Percentiles rank a stretch among this genome's conserved stretches.
Conservation (phyloP, 192 early-diverging fungal genomes). For the Backusella parvicylindrica region DNA sequence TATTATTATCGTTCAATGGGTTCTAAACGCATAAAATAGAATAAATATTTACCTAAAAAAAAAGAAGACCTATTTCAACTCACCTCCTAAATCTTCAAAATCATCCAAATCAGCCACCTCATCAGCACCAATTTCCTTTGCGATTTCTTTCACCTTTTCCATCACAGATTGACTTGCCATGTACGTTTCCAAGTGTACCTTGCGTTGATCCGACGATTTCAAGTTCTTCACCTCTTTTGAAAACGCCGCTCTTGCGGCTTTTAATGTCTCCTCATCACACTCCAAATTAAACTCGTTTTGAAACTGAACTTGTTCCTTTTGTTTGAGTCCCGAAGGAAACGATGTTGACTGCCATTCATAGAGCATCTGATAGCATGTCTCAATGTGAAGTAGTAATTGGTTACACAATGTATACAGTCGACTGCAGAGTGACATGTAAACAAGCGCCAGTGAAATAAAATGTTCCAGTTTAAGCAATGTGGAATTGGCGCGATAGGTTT, state of each 20-base stretch:
- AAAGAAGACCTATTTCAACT: too few species aligned
- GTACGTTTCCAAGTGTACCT: slow-evolving; percentile 18
- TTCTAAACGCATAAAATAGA: not conserved
- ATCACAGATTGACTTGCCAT: not conserved
- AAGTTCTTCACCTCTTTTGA: not conserved
- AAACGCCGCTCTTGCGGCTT: not conserved
- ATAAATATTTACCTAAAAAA: not conserved
- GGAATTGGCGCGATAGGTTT: slow-evolving; percentile 21
- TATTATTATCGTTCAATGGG: not conserved
- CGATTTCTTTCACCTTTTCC: not conserved
- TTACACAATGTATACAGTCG: not conserved
- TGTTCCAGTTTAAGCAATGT: slow-evolving; percentile 20
- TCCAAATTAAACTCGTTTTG: not conserved
- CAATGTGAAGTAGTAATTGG: not conserved
- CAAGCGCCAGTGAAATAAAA: slow-evolving; percentile 20
- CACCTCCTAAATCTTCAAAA: slow-evolving; percentile 23
- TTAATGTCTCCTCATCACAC: slow-evolving; percentile 6
- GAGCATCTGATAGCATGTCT: slow-evolving; percentile 20
- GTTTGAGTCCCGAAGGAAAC: slow-evolving; percentile 15
- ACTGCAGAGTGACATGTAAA: slow-evolving; percentile 14
- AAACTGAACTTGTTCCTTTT: not conserved
- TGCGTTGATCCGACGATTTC: not conserved
- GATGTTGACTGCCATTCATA: not conserved
- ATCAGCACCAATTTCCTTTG: not conserved
- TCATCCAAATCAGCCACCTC: not conserved